Evolutionary conservation across 208 protist genomes (phyloP), one percentile per base, ranked within the genome.

Genomic region (Leishmania arabica): DNA sequence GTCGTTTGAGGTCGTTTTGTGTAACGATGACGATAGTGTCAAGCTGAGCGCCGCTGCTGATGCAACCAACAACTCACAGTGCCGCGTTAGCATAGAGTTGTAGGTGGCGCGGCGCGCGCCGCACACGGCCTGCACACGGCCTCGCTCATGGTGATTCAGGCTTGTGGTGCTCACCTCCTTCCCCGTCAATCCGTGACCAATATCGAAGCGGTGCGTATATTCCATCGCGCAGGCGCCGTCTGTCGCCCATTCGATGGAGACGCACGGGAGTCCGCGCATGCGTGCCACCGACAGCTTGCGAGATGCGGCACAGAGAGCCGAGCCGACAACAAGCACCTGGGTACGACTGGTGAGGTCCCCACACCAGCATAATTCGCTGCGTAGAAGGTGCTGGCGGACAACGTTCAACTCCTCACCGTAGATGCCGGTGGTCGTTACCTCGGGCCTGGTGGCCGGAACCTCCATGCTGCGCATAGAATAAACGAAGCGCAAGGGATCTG

Each of bases 391-490:
- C 53, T 88, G 73, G 65, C 88, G 86, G 24, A 92, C 82, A 4
- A 56, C 21, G 47, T 86, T 77, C 17, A 94, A 75, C 58, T 88
- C 80, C n/a, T 81, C 85, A 58, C 87, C 87, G 81, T 91, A 84
- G 64, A 94, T 88, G 69, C 84, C 91, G 5, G 87, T 89, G 66
- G 91, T 91, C 74, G 91, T 91, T 69, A 94, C 89, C 75, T 91
- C 82, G 70, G 89, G 91, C 24, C 78, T 69, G 21, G 77, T 85
- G 9, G 79, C 81, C n/a, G 85, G 80, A n/a, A 88, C 81, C 45
- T 85, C 77, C 81, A 84, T 88, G 6, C 66, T 42, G 11, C 21
- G 40, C 40, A 71, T 1, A 71, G 66, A 71, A 27, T 71, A 13
- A 71, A 27, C 66, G 40, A 45, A 71, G 66, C 49, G 40, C 66